A percentile compares a stretch with the other conserved stretches of the same genome.
Conservation (phyloP, 2,329 filamentous ascomycete genomes). For the Xylaria sp. region DNA sequence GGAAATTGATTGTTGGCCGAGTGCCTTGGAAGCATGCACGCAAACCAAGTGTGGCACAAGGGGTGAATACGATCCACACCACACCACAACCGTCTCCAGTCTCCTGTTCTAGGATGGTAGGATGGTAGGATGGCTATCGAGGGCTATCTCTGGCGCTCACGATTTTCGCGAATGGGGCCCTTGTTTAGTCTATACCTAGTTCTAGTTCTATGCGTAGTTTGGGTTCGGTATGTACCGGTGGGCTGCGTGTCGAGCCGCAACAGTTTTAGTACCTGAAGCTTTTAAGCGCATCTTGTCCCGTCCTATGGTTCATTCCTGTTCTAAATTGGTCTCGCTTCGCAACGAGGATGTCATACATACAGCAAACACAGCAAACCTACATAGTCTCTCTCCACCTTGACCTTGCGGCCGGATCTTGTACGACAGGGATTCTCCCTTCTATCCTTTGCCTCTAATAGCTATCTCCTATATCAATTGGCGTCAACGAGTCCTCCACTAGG, state of each 20-base stretch:
- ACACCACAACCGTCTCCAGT: background rate
- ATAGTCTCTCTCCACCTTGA: constrained; percentile 9
- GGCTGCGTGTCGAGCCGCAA: background rate
- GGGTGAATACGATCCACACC: constrained; percentile 19
- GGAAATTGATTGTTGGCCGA: constrained; percentile 18
- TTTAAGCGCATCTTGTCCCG: constrained; percentile 11
- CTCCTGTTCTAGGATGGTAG: background rate
- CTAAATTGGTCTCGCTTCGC: constrained; percentile 10
- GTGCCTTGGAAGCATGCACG: background rate
- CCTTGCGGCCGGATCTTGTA: constrained; percentile 16
- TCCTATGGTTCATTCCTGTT: constrained; percentile 4
- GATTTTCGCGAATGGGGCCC: constrained; percentile 3
- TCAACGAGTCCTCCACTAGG: constrained; percentile 12
- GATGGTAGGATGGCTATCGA: background rate
- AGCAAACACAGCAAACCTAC: constrained; percentile 18
- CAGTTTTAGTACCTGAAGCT: constrained; percentile 1
- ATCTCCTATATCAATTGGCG: constrained; percentile 6
- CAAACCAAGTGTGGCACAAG: constrained; percentile 13
- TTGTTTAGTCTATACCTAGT: background rate
- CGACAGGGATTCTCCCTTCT: constrained; percentile 9
- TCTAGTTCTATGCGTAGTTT: constrained; percentile 3
- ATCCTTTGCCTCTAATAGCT: background rate
- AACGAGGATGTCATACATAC: constrained; percentile 26
- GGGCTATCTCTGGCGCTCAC: background rate
- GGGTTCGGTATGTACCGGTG: constrained; percentile 14